These are phyloP conservation scores for Rhynchosporium agropyri DNA, from an alignment of 2,329 filamentous ascomycete genomes.

Conservation along the genomic window DNA sequence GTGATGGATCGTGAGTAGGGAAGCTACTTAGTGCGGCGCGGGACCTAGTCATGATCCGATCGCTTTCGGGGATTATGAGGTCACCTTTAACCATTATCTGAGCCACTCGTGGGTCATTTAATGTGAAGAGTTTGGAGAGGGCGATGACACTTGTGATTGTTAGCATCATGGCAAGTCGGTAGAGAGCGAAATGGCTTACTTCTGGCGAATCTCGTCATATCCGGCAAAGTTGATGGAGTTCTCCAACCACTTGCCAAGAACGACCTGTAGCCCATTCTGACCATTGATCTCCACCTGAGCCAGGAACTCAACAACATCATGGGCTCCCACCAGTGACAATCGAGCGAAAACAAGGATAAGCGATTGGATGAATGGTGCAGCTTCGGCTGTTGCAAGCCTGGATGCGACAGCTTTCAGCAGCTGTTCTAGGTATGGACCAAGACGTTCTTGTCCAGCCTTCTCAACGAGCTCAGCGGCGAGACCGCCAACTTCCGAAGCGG, in stretches of 20 bases:
- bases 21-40: conserved; percentile 77
- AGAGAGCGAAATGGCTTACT: conserved; percentile 58
- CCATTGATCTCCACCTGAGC: conserved; percentile 79
- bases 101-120: conserved; percentile 78
- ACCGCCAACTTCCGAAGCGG: conserved; percentile 93
- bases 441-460: conserved; percentile 86
- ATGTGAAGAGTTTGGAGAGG: conserved; percentile 84
- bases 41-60: conserved; percentile 91
- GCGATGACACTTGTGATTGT: conserved; percentile 73
- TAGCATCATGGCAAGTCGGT: conserved; percentile 35
- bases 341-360: conserved; percentile 94
- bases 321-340: conserved; percentile 79
- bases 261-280: conserved; percentile 82
- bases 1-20: conserved; percentile 21
- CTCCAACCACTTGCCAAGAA: conserved; percentile 93
- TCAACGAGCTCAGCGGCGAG: conserved; percentile 94
- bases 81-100: conserved; percentile 90
- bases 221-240: conserved; percentile 97
- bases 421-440: conserved; percentile 88
- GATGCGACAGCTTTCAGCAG: conserved; percentile 87
- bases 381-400: conserved; percentile 78
- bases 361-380: conserved; percentile 91
- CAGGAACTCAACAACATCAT: conserved; percentile 90
- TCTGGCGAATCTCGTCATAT: conserved; percentile 95
- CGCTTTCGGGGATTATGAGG: conserved; percentile 76